Conservation (phyloP, 495 filamentous ascomycete genomes). For the Talaromyces wortmannii region DNA sequence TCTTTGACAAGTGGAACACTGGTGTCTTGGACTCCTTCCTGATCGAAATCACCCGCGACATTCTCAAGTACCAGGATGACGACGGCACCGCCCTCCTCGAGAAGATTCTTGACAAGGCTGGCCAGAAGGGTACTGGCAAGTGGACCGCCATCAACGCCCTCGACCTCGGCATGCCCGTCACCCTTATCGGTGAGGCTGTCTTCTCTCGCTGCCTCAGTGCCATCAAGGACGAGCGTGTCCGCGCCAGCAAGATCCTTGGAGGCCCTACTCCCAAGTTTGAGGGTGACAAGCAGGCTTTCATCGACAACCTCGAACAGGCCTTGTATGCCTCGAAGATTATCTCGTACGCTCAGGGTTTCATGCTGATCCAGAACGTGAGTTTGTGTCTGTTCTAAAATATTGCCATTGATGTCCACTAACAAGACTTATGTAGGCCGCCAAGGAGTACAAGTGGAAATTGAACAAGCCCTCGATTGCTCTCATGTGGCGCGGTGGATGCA, state of each 20-base stretch:
- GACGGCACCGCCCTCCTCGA: conserved; percentile 87
- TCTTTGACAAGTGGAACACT: conserved; percentile 94
- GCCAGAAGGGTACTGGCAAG: conserved; percentile 99
- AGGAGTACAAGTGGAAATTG: conserved; percentile 94
- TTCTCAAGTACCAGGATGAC: conserved; percentile 94
- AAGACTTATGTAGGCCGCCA: conserved; percentile 60
- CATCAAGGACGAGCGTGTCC: conserved; percentile 86
- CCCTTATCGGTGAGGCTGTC: conserved; percentile 94
- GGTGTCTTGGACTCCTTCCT: conserved; percentile 99
- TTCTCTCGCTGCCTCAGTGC: conserved; percentile 91
- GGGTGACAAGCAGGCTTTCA: conserved; percentile 86
- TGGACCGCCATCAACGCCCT: conserved; percentile 99
- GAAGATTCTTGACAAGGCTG: conserved; percentile 98
- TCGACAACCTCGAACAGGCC: conserved; percentile 96
- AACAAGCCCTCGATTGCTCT: conserved; percentile 99
- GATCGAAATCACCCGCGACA: conserved; percentile 96
- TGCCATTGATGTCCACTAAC: neutral
- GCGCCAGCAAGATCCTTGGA: conserved; percentile 70
- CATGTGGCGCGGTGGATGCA: conserved; percentile 99
- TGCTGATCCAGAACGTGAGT: conserved; percentile 97
- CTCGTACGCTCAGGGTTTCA: conserved; percentile 98
- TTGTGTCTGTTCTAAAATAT: neutral
- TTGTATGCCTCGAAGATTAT: conserved; percentile 99
- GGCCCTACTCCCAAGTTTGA: conserved; percentile 74
- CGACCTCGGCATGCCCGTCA: conserved; percentile 98